A percentile compares a stretch with the other conserved stretches of the same genome.
phyloP scores from a whole-genome alignment of 768 basidiomycete genomes.

The Auricularia cornea region DNA sequence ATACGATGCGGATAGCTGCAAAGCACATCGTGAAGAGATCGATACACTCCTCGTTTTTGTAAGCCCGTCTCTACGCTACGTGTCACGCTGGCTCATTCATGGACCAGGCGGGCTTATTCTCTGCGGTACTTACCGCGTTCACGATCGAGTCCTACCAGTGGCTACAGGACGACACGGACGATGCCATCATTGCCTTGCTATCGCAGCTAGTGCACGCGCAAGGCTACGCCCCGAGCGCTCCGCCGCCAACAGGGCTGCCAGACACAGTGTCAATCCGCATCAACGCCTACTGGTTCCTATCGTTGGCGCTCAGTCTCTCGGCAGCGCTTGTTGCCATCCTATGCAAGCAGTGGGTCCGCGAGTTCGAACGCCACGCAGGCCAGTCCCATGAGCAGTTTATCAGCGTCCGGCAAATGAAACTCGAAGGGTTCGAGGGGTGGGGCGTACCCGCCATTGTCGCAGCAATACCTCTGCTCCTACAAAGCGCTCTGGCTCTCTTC shows the following conservation, averaged over 20 bases:
- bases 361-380: conserved; percentile 8
- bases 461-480: conserved; percentile 14
- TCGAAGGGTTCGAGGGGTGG: conserved; percentile 16
- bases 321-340: conserved; percentile 19
- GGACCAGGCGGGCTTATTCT: conserved; percentile 19
- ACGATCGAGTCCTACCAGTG: conserved; percentile 13
- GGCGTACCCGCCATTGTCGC: conserved; percentile 16
- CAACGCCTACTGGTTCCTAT: conserved; percentile 19
- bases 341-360: conserved; percentile 22
- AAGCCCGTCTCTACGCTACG: neutral
- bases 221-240: neutral
- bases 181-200: conserved; percentile 6
- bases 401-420: conserved; percentile 13
- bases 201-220: neutral
- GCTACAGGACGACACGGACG: conserved; percentile 10
- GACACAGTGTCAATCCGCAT: conserved; percentile 40
- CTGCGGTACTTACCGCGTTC: conserved; percentile 18
- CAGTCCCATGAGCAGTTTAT: neutral
- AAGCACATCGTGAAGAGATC: neutral
- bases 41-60: conserved; percentile 3
- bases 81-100: neutral
- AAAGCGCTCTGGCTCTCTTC: conserved; percentile 14
- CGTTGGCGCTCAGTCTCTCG: conserved; percentile 17
- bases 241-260: conserved; percentile 8
- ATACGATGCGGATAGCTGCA: neutral